phyloP scores from a whole-genome alignment of 345 rosid species.

The Arabidopsis thaliana region DNA sequence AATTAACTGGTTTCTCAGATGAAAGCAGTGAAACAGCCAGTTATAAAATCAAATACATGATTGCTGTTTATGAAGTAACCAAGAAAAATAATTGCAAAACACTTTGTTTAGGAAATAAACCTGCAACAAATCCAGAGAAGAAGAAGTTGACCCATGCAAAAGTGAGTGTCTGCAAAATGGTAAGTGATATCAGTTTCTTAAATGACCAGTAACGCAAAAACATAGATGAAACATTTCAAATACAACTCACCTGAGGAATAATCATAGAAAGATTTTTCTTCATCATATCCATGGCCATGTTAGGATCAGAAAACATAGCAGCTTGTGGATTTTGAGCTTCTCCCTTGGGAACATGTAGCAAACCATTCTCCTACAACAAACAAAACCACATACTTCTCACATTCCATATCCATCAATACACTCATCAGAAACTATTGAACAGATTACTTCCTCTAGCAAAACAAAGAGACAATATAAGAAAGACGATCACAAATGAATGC shows the following conservation, averaged over 20 bases:
- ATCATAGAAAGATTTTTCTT: constrained; percentile 99
- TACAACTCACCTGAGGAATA: constrained; percentile 83
- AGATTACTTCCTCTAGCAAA: neutral
- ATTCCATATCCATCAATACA: neutral
- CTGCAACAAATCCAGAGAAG: constrained; percentile 99
- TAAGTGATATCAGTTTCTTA: constrained; percentile 38
- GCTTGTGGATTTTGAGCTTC: constrained; percentile 89
- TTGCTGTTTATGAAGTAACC: neutral
- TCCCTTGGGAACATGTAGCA: constrained; percentile 83
- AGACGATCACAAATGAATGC: no score
- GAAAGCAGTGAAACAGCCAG: neutral
- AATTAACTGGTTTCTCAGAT: neutral
- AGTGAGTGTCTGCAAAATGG: constrained; percentile 80
- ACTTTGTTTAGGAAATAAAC: constrained; percentile 42
- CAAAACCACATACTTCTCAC: constrained; percentile 21
- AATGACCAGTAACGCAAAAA: constrained; percentile 18
- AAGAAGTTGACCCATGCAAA: constrained; percentile 99
- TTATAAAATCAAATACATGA: neutral
- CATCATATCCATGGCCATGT: constrained; percentile 99
- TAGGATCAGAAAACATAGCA: constrained; percentile 98
- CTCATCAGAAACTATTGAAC: neutral
- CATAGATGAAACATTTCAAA: neutral
- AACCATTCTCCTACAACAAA: constrained; percentile 81
- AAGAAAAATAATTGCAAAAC: neutral
- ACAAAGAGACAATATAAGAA: neutral